Conservation (phyloP, 352 stramenopile genomes). For the Stephanocyclus meneghinianus region DNA sequence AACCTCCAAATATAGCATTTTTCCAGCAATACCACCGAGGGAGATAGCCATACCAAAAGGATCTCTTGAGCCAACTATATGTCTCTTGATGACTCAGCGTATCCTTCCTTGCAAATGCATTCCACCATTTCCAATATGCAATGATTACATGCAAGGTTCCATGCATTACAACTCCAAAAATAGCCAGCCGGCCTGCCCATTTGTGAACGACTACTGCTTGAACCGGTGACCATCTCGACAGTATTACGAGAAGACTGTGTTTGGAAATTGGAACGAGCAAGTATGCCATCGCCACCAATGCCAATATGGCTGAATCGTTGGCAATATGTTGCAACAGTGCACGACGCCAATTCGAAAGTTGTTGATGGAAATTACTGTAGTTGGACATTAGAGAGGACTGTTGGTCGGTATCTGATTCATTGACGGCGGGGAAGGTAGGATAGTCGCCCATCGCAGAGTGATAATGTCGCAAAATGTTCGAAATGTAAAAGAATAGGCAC, state of each 20-base stretch:
- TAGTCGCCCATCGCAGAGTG: not conserved
- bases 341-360: not conserved
- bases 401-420: not conserved
- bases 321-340: slow-evolving; percentile 12
- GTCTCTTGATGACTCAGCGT: slow-evolving; percentile 4
- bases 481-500: slow-evolving; percentile 17
- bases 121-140: slow-evolving; percentile 25
- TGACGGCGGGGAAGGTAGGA: not conserved
- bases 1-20: not conserved
- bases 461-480: slow-evolving; percentile 2
- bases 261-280: slow-evolving; percentile 45
- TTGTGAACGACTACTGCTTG: slow-evolving; percentile 50
- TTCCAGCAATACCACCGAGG: slow-evolving; percentile 46
- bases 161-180: slow-evolving; percentile 44
- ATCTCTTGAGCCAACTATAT: slow-evolving; percentile 10
- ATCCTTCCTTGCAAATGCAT: not conserved
- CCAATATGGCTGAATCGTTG: slow-evolving; percentile 23
- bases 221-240: slow-evolving; percentile 47
- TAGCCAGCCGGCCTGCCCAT: slow-evolving; percentile 48
- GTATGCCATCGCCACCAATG: slow-evolving; percentile 16
- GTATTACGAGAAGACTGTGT: slow-evolving; percentile 36
- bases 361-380: not conserved
- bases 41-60: slow-evolving; percentile 21
- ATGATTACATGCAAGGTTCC: slow-evolving; percentile 39
- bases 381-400: too few relatives aligned